These are phyloP conservation scores for Tilletiopsis washingtonensis DNA, from an alignment of 1,284 basidiomycete species.

Conservation along the genomic window DNA sequence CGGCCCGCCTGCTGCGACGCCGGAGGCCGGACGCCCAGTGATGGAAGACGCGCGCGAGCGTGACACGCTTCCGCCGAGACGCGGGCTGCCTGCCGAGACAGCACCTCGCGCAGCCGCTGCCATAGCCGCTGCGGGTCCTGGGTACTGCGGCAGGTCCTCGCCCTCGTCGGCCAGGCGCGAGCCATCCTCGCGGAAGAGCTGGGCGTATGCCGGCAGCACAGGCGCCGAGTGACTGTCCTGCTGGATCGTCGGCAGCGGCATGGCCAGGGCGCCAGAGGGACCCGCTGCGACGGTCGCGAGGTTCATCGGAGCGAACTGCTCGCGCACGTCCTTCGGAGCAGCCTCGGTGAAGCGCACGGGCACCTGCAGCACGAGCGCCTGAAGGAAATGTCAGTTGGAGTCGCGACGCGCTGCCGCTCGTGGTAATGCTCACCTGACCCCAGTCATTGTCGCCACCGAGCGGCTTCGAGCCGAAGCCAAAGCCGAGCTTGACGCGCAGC, in stretches of 20 bases:
- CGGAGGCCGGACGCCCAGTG: neutral
- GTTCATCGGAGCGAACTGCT: slow-evolving; percentile 33
- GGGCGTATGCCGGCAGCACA: slow-evolving; percentile 42
- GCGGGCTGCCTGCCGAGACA: slow-evolving; percentile 6
- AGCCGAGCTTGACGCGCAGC: slow-evolving; percentile 45
- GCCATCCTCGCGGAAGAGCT: slow-evolving; percentile 46
- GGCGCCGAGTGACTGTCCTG: slow-evolving; percentile 8
- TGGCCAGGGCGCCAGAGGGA: too few relatives aligned
- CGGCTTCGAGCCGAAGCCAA: slow-evolving; percentile 28
- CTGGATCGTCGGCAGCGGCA: neutral
- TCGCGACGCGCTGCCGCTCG: too few relatives aligned
- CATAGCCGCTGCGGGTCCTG: slow-evolving; percentile 11
- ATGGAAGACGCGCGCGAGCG: neutral
- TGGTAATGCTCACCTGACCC: too few relatives aligned
- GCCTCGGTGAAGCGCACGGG: slow-evolving; percentile 46
- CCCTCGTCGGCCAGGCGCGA: slow-evolving; percentile 43
- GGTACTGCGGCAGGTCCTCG: slow-evolving; percentile 44
- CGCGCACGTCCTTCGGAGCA: slow-evolving; percentile 39
- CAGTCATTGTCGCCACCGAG: slow-evolving; percentile 18
- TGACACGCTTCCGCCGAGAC: neutral
- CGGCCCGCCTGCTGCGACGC: neutral
- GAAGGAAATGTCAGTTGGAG: too few relatives aligned
- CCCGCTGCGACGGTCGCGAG: slow-evolving; percentile 1
- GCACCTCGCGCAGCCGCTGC: neutral
- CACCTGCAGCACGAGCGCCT: slow-evolving; percentile 43